Percentiles rank a stretch among this genome's conserved stretches.
Evolutionary conservation across 805 yeast species (phyloP).

Genomic region (Ogataea paraovalis): DNA sequence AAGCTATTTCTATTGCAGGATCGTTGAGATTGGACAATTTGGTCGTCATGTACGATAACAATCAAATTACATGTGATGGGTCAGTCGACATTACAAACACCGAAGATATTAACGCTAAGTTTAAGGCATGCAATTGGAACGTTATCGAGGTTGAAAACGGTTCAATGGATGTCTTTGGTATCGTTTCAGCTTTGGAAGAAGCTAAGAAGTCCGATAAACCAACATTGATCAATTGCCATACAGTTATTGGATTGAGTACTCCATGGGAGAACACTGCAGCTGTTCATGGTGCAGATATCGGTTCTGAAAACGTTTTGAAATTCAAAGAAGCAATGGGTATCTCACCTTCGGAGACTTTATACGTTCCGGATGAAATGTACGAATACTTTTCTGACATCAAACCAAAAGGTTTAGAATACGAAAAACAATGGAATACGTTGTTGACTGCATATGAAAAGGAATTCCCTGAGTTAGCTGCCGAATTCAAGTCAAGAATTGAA

Average conservation of each 20-base stretch:
- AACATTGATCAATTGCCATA: constrained; percentile 79
- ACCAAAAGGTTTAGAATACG: constrained; percentile 57
- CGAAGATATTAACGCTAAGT: constrained; percentile 82
- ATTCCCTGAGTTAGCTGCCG: constrained; percentile 76
- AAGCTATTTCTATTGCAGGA: constrained; percentile 93
- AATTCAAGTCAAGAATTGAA: constrained; percentile 68
- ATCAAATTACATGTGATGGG: constrained; percentile 96
- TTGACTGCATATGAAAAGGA: constrained; percentile 56
- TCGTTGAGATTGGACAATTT: constrained; percentile 88
- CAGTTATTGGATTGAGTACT: constrained; percentile 94
- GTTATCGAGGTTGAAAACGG: constrained; percentile 72
- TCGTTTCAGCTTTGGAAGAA: constrained; percentile 64
- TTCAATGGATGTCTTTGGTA: constrained; percentile 68
- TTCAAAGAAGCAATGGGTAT: constrained; percentile 80
- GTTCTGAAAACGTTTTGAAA: constrained; percentile 85
- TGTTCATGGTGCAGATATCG: constrained; percentile 96
- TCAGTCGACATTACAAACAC: constrained; percentile 84
- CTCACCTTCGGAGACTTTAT: constrained; percentile 76
- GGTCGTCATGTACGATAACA: constrained; percentile 94
- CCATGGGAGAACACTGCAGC: constrained; percentile 76
- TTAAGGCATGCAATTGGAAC: constrained; percentile 94
- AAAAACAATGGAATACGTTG: constrained; percentile 67
- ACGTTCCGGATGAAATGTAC: constrained; percentile 78
- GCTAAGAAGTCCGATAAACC: constrained; percentile 86
- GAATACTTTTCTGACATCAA: constrained; percentile 58